Percentiles rank a stretch among this genome's conserved stretches.
Conservation (phyloP, 2,329 filamentous ascomycete species). For the Ceratocystis albifundus region DNA sequence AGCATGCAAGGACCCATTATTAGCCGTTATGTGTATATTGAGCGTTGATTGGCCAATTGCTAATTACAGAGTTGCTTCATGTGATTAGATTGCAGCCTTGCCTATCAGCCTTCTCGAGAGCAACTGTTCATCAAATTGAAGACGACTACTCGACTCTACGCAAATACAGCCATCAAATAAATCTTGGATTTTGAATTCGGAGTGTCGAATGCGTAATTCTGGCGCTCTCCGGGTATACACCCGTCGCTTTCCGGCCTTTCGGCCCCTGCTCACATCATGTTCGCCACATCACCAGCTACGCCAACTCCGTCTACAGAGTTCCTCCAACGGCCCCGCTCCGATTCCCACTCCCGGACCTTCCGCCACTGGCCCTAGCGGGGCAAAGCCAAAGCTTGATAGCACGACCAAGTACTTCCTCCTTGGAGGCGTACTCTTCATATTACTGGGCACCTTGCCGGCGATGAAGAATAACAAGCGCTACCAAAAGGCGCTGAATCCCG, state of each 20-base stretch:
- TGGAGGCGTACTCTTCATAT: slow-evolving; percentile 21
- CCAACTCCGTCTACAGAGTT: background rate
- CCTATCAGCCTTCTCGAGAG: slow-evolving; percentile 15
- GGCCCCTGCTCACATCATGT: background rate
- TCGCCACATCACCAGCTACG: slow-evolving; percentile 1
- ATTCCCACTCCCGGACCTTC: background rate
- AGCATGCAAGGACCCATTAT: slow-evolving; percentile 6
- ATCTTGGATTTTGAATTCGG: background rate
- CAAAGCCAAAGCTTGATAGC: slow-evolving; percentile 18
- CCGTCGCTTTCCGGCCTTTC: background rate
- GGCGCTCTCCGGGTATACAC: background rate
- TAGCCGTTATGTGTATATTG: slow-evolving; percentile 5
- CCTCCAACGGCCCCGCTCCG: background rate
- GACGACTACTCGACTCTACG: background rate
- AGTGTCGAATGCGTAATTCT: background rate
- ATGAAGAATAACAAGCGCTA: slow-evolving; percentile 20
- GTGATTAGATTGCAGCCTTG: background rate
- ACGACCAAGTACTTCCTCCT: slow-evolving; percentile 21
- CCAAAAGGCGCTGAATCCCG: slow-evolving; percentile 40
- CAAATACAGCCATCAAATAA: background rate
- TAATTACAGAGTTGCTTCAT: too few relatives aligned
- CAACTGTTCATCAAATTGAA: background rate
- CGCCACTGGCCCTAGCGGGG: background rate
- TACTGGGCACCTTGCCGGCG: slow-evolving; percentile 17
- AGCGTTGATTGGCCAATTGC: slow-evolving; percentile 18